Evolutionary conservation across 2,329 filamentous ascomycete species (phyloP), one percentile per base, ranked within the genome.

Genomic region (Xylariaceae sp.): DNA sequence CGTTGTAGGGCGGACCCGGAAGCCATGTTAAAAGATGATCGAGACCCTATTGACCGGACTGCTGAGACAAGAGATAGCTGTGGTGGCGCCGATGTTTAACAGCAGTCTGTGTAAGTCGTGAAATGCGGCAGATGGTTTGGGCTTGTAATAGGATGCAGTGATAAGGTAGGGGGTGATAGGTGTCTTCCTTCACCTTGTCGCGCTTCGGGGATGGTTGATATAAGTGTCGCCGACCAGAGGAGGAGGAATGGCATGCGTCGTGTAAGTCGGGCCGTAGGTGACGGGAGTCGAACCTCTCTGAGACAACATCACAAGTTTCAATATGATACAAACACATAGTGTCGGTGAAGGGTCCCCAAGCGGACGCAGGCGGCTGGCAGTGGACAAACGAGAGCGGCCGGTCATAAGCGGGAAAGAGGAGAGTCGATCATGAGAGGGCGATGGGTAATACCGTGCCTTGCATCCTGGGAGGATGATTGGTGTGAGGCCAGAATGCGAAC

Each of bases 401-500:
- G 57, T 56, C 35, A 44, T 58, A 58, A 58, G 59, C 57, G 59
- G 49, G 47, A 53, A 44, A 39, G 52, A 35, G 49, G 47, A 60
- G 62, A 62, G 59, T 50, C 55, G 59, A 62, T 56, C 55, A 62
- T 57, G 56, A n/a, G 57, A 55, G 37, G 60, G n/a, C 39, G 53
- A 58, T 55, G 62, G 30, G 59, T 64, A 51, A 54, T 55, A 59
- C 62, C 58, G 62, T 64, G 62, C 62, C 62, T 64, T 64, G 62
- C 62, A 64, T 62, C 55, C 55, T 58, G 62, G 60, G 56, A 42
- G 60, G 35, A 58, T 64, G 62, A 64, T 64, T 64, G 62, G 62
- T 54, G 62, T 54, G 62, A 62, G 47, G 49, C 57, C 35, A 51
- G 42, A 57, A 52, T 53, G 13, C 50, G 55, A 53, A 45, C 48